Evolutionary conservation across 169 alveolate species (phyloP).

Genomic region (Cryptosporidium sp.): DNA sequence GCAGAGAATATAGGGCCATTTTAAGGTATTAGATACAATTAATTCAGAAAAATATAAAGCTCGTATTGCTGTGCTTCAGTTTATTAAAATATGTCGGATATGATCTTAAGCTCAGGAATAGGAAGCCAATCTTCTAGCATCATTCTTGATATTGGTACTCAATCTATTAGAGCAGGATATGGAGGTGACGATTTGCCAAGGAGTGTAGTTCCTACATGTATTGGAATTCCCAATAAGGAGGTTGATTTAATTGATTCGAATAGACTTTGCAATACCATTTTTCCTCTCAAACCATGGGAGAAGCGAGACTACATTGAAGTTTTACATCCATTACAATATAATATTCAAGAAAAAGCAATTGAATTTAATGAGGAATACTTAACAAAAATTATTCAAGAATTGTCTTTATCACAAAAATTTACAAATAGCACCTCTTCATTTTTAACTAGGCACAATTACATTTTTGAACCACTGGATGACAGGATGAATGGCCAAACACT

Average conservation of each 20-base stretch:
- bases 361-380: conserved; percentile 54
- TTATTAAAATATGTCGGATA: neutral
- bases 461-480: conserved; percentile 55
- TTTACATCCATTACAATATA: conserved; percentile 36
- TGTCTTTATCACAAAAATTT: conserved; percentile 28
- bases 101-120: conserved; percentile 22
- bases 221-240: conserved; percentile 51
- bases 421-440: conserved; percentile 27
- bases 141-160: conserved; percentile 67
- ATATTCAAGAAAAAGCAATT: conserved; percentile 32
- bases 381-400: conserved; percentile 29
- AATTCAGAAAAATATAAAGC: neutral
- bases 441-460: conserved; percentile 18
- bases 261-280: conserved; percentile 21
- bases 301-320: conserved; percentile 70
- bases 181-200: conserved; percentile 73
- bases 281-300: conserved; percentile 76
- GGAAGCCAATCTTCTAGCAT: conserved; percentile 20
- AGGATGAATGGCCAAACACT: conserved; percentile 62
- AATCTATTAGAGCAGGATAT: conserved; percentile 56
- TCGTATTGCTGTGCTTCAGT: neutral
- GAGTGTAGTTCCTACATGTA: conserved; percentile 34
- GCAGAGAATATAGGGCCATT: neutral
- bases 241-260: conserved; percentile 30
- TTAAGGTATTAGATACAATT: neutral